Conservation (phyloP, 2,329 filamentous ascomycete species). For the Colletotrichum spaethianum region DNA sequence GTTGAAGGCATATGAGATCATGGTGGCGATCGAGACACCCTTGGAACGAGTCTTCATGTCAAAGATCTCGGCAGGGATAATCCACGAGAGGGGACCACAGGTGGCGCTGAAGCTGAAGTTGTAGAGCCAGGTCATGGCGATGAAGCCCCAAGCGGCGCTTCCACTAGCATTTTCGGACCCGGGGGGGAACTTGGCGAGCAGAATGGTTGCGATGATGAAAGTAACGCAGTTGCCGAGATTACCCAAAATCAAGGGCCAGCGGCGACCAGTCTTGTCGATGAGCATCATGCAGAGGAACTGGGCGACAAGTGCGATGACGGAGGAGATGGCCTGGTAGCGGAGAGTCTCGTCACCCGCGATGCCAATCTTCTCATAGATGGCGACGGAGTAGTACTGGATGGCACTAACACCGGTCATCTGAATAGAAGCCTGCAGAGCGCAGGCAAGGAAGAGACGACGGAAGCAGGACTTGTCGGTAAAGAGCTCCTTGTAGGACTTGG, state of each 20-base stretch:
- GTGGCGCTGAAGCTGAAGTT: slow-evolving; percentile 83
- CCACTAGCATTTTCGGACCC: slow-evolving; percentile 55
- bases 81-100: slow-evolving; percentile 75
- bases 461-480: slow-evolving; percentile 75
- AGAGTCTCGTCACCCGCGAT: slow-evolving; percentile 76
- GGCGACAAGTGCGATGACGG: slow-evolving; percentile 77
- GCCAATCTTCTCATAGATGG: slow-evolving; percentile 78
- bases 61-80: slow-evolving; percentile 80
- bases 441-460: slow-evolving; percentile 79
- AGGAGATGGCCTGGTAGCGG: slow-evolving; percentile 83
- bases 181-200: slow-evolving; percentile 72
- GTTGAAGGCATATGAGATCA: slow-evolving; percentile 82
- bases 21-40: slow-evolving; percentile 81
- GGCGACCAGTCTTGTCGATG: slow-evolving; percentile 79
- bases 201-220: slow-evolving; percentile 77
- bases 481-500: slow-evolving; percentile 79
- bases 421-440: slow-evolving; percentile 56
- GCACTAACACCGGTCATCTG: slow-evolving; percentile 55
- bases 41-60: slow-evolving; percentile 82
- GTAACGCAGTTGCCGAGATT: slow-evolving; percentile 80
- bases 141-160: slow-evolving; percentile 79
- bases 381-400: slow-evolving; percentile 82
- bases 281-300: slow-evolving; percentile 78
- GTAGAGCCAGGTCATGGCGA: slow-evolving; percentile 81
- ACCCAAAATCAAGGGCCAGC: slow-evolving; percentile 79